These are phyloP conservation scores for Corylus avellana DNA, from an alignment of 306 rosid species.

Conservation along the genomic window DNA sequence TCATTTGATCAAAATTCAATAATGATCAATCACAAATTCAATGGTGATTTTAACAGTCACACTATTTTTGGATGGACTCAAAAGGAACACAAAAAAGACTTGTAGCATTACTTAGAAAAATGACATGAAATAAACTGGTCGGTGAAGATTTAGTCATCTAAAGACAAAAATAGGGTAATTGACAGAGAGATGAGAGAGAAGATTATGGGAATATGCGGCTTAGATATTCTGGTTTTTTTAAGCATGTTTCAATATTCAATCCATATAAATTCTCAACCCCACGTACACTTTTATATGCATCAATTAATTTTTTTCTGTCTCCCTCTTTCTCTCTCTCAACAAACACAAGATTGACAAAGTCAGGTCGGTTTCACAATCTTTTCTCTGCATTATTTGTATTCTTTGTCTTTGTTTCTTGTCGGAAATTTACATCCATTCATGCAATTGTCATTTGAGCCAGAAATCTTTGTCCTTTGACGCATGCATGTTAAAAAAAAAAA, in stretches of 20 bases:
- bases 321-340: not conserved
- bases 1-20: no score
- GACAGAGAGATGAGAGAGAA: not conserved
- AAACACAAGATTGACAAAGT: not conserved
- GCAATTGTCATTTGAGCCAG: no score
- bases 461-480: no score
- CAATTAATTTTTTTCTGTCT: not conserved
- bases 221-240: conserved; percentile 12
- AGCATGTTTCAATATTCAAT: not conserved
- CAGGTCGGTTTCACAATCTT: not conserved
- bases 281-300: not conserved
- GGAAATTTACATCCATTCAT: no score
- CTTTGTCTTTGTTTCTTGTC: not conserved
- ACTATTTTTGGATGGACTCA: no score
- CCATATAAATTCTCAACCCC: conserved; percentile 9
- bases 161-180: not conserved
- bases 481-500: no score
- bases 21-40: no score
- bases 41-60: no score
- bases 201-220: conserved; percentile 13
- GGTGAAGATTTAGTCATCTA: no score
- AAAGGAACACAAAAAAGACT: no score
- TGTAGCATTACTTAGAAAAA: no score
- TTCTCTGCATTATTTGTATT: not conserved
- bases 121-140: no score